Conservation (phyloP, 73 alveolate species). For the Uronychia binucleata region DNA sequence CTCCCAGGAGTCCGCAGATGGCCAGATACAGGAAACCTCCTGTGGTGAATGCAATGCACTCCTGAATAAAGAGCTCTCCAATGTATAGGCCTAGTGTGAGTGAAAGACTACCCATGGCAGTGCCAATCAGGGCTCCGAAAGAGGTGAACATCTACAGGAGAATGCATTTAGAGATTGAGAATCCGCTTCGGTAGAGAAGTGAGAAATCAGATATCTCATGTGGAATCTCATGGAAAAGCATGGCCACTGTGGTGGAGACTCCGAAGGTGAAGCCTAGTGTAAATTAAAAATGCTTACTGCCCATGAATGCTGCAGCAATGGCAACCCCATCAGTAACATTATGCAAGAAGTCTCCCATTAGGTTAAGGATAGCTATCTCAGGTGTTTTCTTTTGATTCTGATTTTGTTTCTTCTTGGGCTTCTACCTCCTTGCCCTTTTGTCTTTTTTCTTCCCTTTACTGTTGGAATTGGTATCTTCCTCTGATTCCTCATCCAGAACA, state of each 20-base stretch:
- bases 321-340: constrained; percentile 98
- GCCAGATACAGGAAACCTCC: constrained; percentile 67
- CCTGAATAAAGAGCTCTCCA: constrained; percentile 25
- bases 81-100: background rate
- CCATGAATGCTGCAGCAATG: constrained; percentile 89
- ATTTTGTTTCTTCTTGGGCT: background rate
- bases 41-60: constrained; percentile 58
- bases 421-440: background rate
- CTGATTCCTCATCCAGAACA: background rate
- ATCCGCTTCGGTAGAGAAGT: constrained; percentile 55
- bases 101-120: constrained; percentile 21
- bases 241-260: constrained; percentile 89
- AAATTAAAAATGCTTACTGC: constrained; percentile 22
- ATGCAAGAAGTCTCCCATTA: constrained; percentile 95
- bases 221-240: constrained; percentile 97
- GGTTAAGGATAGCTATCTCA: constrained; percentile 57
- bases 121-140: constrained; percentile 61
- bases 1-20: constrained; percentile 46
- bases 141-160: constrained; percentile 56
- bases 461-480: constrained; percentile 4
- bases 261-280: constrained; percentile 64
- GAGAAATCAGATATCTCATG: constrained; percentile 97
- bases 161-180: constrained; percentile 31
- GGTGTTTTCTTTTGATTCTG: background rate
- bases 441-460: background rate